Percentiles rank a stretch among this genome's conserved stretches.
phyloP scores from a whole-genome alignment of 169 alveolate genomes.

The Cystoisospora suis region DNA sequence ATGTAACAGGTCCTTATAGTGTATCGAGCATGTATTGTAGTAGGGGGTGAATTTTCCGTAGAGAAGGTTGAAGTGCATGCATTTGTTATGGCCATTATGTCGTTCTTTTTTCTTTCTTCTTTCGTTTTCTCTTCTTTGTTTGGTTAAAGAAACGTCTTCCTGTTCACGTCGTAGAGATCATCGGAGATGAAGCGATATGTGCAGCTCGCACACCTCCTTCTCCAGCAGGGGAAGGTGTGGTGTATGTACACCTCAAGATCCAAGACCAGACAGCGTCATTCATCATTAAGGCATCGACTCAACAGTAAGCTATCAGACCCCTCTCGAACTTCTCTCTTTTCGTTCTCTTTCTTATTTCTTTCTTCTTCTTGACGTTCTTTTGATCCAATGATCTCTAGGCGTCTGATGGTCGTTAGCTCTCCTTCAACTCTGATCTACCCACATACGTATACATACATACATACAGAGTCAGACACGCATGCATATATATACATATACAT shows the following conservation, averaged over 20 bases:
- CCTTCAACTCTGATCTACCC: background rate
- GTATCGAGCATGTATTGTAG: too few relatives aligned
- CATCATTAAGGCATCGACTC: slow-evolving; percentile 19
- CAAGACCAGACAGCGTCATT: slow-evolving; percentile 2
- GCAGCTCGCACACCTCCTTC: background rate
- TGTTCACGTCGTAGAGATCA: slow-evolving; percentile 2
- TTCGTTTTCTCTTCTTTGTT: background rate
- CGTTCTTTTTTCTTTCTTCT: too few relatives aligned
- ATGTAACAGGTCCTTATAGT: too few relatives aligned
- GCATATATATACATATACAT: background rate
- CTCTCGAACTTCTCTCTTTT: background rate
- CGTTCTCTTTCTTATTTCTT: background rate
- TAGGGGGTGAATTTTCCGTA: too few relatives aligned
- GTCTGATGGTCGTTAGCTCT: background rate
- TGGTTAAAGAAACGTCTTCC: background rate
- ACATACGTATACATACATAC: background rate
- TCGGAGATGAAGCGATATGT: slow-evolving; percentile 27
- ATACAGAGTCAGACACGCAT: background rate
- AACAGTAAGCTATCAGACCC: background rate
- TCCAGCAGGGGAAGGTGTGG: slow-evolving; percentile 22
- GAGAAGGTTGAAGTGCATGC: too few relatives aligned
- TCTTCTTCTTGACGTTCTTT: background rate
- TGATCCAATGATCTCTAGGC: too few relatives aligned
- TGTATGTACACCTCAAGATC: slow-evolving; percentile 10
- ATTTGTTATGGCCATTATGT: too few relatives aligned